Evolutionary conservation across 176 grass and related monocot genomes (phyloP), one percentile per base, ranked within the genome.

Genomic region (Hyparrhenia diplandra): DNA sequence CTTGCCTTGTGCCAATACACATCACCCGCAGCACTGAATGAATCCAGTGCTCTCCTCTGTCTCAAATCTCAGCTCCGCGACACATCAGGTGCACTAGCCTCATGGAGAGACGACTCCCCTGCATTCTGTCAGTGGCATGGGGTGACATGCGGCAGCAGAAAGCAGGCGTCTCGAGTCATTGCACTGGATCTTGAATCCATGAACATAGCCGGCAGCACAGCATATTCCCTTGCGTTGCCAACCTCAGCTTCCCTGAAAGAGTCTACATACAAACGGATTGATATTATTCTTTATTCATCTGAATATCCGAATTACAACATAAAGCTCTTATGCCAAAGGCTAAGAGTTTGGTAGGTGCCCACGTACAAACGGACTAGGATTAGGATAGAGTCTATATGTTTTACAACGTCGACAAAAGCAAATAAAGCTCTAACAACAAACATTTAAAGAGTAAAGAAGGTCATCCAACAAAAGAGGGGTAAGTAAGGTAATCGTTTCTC

Each of bases 91-190:
- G 21, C 25, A 1, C 24, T 89, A 31, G 78, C 62, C 3, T 71
- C 88, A 2, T 90, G 81, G 88, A 58, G 23, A 51, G 4, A 83
- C 0, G 18, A 61, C 1, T 47, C 80, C 12, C 6, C 29, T 4
- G 4, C 46, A 0, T 83, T 80, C 63, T 87, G 88, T 8, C 0
- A 18, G 37, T 87, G 88, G 88, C 28, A 13, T n/a, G 79, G 84
- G 0, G 84, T 90, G 16, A 41, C 43, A 5, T 90, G 84, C 64
- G 10, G 57, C 29, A 13, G 43, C 23, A 35, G 7, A 2, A 31
- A 29, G 11, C 69, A 21, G 18, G 8, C 35, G 5, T 40, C 35
- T 12, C 34, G 67, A 13, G 37, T 69, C 20, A 12, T 69, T 41
- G 67, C 36, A 6, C 9, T 69, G 21, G 67, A 69, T 2, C 67